These are phyloP conservation scores for Penicillium sp. DNA, from an alignment of 2,329 filamentous ascomycete genomes.

Conservation along the genomic window DNA sequence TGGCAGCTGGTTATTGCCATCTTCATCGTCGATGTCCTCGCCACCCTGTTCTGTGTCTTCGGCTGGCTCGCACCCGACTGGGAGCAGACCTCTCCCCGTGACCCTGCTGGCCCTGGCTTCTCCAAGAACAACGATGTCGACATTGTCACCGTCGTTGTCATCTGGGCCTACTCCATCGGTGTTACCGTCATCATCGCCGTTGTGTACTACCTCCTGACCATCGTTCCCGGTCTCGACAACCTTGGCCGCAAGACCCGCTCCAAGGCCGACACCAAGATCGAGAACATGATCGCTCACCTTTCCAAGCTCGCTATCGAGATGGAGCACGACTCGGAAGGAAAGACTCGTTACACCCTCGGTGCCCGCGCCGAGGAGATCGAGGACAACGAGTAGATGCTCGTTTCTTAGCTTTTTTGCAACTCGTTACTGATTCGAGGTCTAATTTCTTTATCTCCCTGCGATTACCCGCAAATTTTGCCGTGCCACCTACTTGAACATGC, in stretches of 20 bases:
- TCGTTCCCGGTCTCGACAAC: slow-evolving; percentile 48
- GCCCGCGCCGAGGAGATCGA: slow-evolving; percentile 44
- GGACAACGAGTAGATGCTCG: slow-evolving; percentile 44
- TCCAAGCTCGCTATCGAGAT: slow-evolving; percentile 54
- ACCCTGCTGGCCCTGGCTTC: slow-evolving; percentile 30
- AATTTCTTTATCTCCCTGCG: slow-evolving; percentile 19
- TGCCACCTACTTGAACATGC: slow-evolving; percentile 29
- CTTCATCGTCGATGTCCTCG: slow-evolving; percentile 66
- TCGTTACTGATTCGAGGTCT: slow-evolving; percentile 37
- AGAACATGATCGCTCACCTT: slow-evolving; percentile 53
- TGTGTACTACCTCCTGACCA: slow-evolving; percentile 51
- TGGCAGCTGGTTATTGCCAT: slow-evolving; percentile 73
- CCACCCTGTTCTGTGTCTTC: slow-evolving; percentile 72
- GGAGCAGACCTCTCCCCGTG: slow-evolving; percentile 28
- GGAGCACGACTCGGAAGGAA: slow-evolving; percentile 48
- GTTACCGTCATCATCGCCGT: slow-evolving; percentile 54
- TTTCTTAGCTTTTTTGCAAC: slow-evolving; percentile 24
- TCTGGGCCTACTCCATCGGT: slow-evolving; percentile 55
- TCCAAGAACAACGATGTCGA: slow-evolving; percentile 55
- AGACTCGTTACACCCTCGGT: slow-evolving; percentile 45
- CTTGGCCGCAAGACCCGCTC: slow-evolving; percentile 53
- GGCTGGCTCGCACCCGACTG: slow-evolving; percentile 65
- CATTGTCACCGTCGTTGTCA: slow-evolving; percentile 54
- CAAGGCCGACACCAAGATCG: slow-evolving; percentile 52
- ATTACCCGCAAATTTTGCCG: slow-evolving; percentile 27